Conservation (phyloP, 768 basidiomycete species). For the Leucosporidium scottii region DNA sequence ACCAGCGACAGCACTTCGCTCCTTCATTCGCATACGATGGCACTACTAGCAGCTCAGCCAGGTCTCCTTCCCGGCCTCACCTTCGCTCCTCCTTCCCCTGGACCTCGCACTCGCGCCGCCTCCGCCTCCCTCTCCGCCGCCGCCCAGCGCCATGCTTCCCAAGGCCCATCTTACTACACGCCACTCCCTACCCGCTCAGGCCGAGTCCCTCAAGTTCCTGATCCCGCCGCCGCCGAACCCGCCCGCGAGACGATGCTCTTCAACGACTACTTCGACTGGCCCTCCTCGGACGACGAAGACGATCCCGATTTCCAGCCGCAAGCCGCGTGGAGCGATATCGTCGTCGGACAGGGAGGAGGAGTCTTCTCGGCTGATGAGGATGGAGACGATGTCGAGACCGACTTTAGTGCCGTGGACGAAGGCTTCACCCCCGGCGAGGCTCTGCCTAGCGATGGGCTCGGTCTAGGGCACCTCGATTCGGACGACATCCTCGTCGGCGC, state of each 20-base stretch:
- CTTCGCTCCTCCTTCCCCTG: no score
- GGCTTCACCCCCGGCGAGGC: neutral
- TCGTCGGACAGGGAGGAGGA: neutral
- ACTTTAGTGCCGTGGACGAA: neutral
- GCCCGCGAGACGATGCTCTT: neutral
- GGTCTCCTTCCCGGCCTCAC: no score
- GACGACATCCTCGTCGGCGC: neutral
- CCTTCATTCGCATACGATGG: neutral
- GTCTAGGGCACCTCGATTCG: neutral
- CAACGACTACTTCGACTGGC: constrained; percentile 4
- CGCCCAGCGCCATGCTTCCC: no score
- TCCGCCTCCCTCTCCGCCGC: no score
- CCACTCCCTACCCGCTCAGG: neutral
- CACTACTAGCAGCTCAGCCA: neutral
- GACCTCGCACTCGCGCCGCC: no score
- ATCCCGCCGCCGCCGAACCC: neutral
- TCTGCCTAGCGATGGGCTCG: neutral
- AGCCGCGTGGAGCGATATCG: neutral
- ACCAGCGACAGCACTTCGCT: neutral
- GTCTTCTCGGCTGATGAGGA: neutral
- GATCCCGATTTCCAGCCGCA: neutral
- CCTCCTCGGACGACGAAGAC: constrained; percentile 1
- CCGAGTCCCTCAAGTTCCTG: neutral
- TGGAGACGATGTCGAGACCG: neutral
- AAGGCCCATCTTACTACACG: no score